Conservation (phyloP, 1,284 basidiomycete species). For the Austropuccinia psidii region DNA sequence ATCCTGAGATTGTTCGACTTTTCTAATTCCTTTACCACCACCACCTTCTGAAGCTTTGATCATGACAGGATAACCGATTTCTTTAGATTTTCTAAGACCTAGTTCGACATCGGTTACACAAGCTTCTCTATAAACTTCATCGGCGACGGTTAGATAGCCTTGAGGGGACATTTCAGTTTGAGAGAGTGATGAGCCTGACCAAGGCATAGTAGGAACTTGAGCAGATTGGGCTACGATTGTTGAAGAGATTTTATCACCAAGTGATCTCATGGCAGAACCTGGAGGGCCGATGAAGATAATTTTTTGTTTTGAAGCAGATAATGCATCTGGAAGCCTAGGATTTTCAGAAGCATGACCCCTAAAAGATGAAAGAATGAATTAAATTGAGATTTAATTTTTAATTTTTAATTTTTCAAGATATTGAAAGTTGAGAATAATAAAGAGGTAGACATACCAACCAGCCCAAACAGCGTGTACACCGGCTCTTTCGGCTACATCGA, state of each 20-base stretch:
- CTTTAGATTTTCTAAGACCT: conserved; percentile 71
- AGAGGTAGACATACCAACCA: conserved; percentile 61
- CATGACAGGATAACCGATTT: conserved; percentile 97
- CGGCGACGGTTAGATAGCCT: conserved; percentile 89
- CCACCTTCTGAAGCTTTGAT: conserved; percentile 99
- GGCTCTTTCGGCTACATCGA: conserved; percentile 92
- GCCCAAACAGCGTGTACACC: conserved; percentile 99
- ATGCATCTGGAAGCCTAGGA: conserved; percentile 89
- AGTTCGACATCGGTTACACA: conserved; percentile 86
- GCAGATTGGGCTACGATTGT: conserved; percentile 98
- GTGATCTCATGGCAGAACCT: conserved; percentile 95
- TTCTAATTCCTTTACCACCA: conserved; percentile 96
- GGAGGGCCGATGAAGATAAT: conserved; percentile 99
- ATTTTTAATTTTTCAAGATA: background rate
- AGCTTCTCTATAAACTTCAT: conserved; percentile 79
- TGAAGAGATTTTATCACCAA: conserved; percentile 99
- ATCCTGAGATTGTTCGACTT: conserved; percentile 71
- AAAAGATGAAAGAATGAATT: background rate
- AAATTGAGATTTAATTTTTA: background rate
- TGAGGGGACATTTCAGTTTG: conserved; percentile 77
- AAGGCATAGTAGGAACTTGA: conserved; percentile 96
- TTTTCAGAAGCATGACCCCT: conserved; percentile 97
- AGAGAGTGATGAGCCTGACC: conserved; percentile 92
- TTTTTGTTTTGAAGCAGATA: conserved; percentile 83
- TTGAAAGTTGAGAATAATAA: background rate